Evolutionary conservation across 768 basidiomycete species (phyloP), one percentile per base, ranked within the genome.

Genomic region (Neoboletus magnificus): DNA sequence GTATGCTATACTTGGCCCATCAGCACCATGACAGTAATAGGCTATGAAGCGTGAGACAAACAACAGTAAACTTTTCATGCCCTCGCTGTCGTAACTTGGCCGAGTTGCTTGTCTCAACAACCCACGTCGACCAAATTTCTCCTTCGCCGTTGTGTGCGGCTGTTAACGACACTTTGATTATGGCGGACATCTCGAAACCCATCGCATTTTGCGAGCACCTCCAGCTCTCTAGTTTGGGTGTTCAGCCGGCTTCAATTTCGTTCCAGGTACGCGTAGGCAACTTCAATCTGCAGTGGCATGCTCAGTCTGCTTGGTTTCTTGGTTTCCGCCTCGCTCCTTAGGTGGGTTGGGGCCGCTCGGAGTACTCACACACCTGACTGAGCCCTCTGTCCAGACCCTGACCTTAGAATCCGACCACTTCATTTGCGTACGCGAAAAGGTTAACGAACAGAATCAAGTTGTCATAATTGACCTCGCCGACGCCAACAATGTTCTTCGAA

Each of bases 401-500:
- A 98, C 97, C 6, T 80, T 99, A 62, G 94, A 98, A 76, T 96
- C 93, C 61, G 97, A 99, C 79, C 91, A 92, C 72, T 99, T 91
- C 75, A 97, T 99, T 65, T 98, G 97, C 72, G 86, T 98, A 58
- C 90, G 96, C 54, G 96, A 98, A 78, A 94, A 93, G 73, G 83
- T 93, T 68, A 87, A 89, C 66, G 94, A 95, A 61, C 87, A 92
- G 68, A 93, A 96, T 75, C 95, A 98, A 75, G 97, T 99, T 60
- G 96, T 98, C 71, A 98, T 99, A 70, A 90, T 99, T 69, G 96
- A 98, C 85, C 87, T 99, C 60, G 79, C 89, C 58, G 93, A 98
- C 73, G 93, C 95, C 66, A 98, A 98, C 78, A 92, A 96, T 87
- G 91, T 98, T 65, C 82, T 95, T 53, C 87, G 94, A 57, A 81